Evolutionary conservation across 2,329 filamentous ascomycete genomes (phyloP).

Genomic region (Scedosporium boydii): DNA sequence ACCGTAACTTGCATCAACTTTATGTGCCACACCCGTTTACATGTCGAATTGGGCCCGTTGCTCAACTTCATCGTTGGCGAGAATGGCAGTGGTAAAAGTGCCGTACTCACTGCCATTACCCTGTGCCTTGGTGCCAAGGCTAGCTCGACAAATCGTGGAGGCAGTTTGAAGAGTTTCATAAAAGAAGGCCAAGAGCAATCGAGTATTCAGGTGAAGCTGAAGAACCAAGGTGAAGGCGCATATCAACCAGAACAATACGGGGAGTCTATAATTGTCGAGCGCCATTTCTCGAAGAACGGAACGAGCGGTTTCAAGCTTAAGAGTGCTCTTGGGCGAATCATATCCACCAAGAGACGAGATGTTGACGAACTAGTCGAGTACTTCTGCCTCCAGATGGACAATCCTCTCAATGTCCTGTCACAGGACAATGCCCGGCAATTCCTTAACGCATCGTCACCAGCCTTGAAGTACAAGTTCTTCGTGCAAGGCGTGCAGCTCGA

Average conservation of each 20-base stretch:
- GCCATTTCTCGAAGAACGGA: slow-evolving; percentile 69
- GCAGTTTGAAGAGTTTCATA: slow-evolving; percentile 81
- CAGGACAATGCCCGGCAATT: slow-evolving; percentile 95
- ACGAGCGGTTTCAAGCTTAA: slow-evolving; percentile 82
- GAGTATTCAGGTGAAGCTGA: slow-evolving; percentile 73
- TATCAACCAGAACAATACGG: slow-evolving; percentile 80
- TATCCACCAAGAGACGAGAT: slow-evolving; percentile 78
- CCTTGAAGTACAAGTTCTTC: slow-evolving; percentile 94
- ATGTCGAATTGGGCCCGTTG: slow-evolving; percentile 77
- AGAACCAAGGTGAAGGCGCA: slow-evolving; percentile 78
- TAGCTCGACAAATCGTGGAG: slow-evolving; percentile 82
- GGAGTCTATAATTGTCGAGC: slow-evolving; percentile 79
- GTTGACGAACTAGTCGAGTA: slow-evolving; percentile 91
- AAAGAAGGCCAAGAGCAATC: slow-evolving; percentile 77
- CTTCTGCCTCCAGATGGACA: slow-evolving; percentile 89
- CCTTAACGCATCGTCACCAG: slow-evolving; percentile 70
- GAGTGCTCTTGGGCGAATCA: slow-evolving; percentile 54
- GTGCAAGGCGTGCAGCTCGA: slow-evolving; percentile 90
- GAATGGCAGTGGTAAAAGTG: slow-evolving; percentile 96
- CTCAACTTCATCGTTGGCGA: slow-evolving; percentile 98
- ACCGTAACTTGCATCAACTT: slow-evolving; percentile 84
- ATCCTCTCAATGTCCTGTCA: slow-evolving; percentile 89
- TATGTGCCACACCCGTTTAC: slow-evolving; percentile 84
- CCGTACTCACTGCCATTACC: slow-evolving; percentile 84
- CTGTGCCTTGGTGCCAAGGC: slow-evolving; percentile 94